Percentiles rank a stretch among this genome's conserved stretches.
These are phyloP conservation scores for Syzygium aqueum DNA, from an alignment of 345 rosid species.

Conservation along the genomic window DNA sequence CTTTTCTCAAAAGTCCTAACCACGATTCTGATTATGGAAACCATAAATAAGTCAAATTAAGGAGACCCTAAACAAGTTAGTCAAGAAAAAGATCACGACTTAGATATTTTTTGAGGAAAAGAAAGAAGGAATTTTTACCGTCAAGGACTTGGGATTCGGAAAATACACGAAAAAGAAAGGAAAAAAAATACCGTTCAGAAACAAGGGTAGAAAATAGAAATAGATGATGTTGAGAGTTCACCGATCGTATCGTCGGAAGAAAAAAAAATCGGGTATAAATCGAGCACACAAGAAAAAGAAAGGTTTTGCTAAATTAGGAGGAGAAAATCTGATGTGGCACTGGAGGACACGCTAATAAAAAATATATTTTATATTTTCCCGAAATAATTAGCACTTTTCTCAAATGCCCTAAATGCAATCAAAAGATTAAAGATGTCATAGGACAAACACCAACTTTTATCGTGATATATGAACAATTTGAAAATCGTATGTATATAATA, in stretches of 20 bases:
- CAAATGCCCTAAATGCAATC: neutral
- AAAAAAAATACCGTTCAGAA: too few species aligned
- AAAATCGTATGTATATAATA: neutral
- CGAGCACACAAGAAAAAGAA: neutral
- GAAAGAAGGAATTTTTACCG: neutral
- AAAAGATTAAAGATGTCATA: too few species aligned
- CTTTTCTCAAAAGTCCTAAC: neutral
- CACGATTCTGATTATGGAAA: too few species aligned
- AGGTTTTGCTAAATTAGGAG: neutral
- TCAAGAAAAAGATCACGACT: too few species aligned
- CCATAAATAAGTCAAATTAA: neutral
- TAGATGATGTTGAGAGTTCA: neutral
- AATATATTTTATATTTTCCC: neutral
- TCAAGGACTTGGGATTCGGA: too few species aligned
- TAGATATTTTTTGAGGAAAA: neutral
- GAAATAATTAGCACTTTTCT: neutral
- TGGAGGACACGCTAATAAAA: neutral
- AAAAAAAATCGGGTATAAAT: neutral
- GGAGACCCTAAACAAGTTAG: neutral
- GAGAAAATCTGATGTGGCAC: neutral
- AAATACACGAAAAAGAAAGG: too few species aligned
- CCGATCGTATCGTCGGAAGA: too few species aligned
- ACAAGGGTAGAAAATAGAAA: neutral
- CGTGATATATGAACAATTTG: accelerated
- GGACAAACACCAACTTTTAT: neutral